Percentiles rank a stretch among this genome's conserved stretches.
phyloP scores from a whole-genome alignment of 2,329 filamentous ascomycete species.

The Shiraia sp. region DNA sequence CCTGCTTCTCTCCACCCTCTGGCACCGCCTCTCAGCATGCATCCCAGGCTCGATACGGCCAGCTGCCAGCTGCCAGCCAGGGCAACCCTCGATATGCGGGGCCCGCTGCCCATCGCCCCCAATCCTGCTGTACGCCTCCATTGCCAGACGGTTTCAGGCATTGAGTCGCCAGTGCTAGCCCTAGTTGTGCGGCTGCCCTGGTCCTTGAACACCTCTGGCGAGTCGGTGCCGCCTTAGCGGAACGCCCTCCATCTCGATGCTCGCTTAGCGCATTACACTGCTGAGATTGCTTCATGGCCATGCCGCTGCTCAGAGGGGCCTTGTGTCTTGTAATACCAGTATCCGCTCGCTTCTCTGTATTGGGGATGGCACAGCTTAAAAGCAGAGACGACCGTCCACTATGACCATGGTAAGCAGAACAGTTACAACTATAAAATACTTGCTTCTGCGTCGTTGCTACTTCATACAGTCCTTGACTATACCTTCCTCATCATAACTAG shows the following conservation, averaged over 20 bases:
- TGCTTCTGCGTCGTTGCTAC: too few relatives aligned
- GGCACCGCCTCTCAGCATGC: too few relatives aligned
- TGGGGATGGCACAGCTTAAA: too few relatives aligned
- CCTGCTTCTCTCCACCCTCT: too few relatives aligned
- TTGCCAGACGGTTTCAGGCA: slow-evolving; percentile 1
- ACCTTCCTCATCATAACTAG: not conserved
- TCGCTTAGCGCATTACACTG: slow-evolving; percentile 10
- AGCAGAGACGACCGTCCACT: slow-evolving; percentile 1
- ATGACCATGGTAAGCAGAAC: slow-evolving; percentile 4
- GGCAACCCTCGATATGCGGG: too few relatives aligned
- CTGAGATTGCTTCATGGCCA: slow-evolving; percentile 6
- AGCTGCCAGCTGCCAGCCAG: too few relatives aligned
- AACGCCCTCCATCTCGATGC: slow-evolving; percentile 6
- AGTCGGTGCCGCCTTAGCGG: slow-evolving; percentile 9
- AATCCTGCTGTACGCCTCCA: not conserved
- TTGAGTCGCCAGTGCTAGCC: slow-evolving; percentile 4
- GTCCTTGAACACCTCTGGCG: slow-evolving; percentile 6
- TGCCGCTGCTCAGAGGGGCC: not conserved
- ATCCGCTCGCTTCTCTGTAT: not conserved
- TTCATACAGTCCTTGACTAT: not conserved
- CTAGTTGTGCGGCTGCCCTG: not conserved
- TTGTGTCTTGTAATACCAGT: not conserved
- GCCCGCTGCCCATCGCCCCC: too few relatives aligned
- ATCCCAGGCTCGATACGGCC: too few relatives aligned
- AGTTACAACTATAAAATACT: too few relatives aligned